Base-by-base conservation (phyloP, 2,329 filamentous ascomycete species). In the Beauveria brongniartii region DNA sequence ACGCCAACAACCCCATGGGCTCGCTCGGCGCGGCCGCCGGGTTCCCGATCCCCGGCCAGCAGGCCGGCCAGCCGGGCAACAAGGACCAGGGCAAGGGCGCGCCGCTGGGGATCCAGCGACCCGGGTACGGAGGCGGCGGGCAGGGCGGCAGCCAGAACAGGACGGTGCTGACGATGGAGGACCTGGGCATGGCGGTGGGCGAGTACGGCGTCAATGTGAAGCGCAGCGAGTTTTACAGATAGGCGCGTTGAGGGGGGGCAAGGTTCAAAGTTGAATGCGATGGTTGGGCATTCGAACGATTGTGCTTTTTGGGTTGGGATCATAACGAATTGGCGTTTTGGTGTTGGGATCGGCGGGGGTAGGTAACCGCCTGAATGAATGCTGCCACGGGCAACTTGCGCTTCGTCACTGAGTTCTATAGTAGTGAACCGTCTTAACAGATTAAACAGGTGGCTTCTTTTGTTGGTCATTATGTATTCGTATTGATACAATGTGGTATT, bases 181-280 rank as follows among this genome's bases (percentile, higher is more conserved):
- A 99, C 73, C 75, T 99, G 68, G 94, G 94, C 18, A 97, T 97
- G 92, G 94, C 94, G 1, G 93, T 97, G 34, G 90, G 90, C 37
- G 94, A 99, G 79, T 99, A 97, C 72, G 94, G 94, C 1, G 92
- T 99, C 57, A 99, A 96, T 72, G 90, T 97, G 58, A 97, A 96
- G 84, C 83, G 94, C 65, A 92, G 93, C 70, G 94, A 99, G 77
- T 99, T 97, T 72, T 99, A 99, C 74, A 83, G 92, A 69, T 97
- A 67, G 69, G 34, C 34, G 12, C 34, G 34, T 37, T 37, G 34
- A 37, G 9, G 34, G 34, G 30, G 34, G 14, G 12, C 5, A 14
- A 37, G 34, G 5, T 37, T 37, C 5, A 12, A 37, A 37, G 5
- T 16, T 16, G 34, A 37, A 37, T 37, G 12, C 34, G 12, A 16